These are phyloP conservation scores for Leavenworthia alabamica DNA, from an alignment of 345 rosid genomes.

Conservation along the genomic window DNA sequence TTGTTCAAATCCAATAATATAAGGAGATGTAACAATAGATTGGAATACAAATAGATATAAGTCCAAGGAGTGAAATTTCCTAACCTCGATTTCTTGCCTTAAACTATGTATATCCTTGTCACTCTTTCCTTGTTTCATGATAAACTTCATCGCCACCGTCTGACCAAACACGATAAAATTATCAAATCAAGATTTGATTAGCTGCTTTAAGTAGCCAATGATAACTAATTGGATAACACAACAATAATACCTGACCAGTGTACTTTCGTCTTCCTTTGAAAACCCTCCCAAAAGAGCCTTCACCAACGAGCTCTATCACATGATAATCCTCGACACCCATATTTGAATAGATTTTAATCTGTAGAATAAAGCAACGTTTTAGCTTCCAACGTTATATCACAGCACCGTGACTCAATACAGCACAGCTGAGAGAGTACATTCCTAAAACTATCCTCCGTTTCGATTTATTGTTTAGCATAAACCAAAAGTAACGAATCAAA, in stretches of 20 bases:
- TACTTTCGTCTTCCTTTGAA: constrained; percentile 82
- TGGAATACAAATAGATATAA: background rate
- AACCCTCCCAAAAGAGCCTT: constrained; percentile 95
- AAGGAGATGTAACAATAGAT: background rate
- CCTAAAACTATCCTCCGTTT: background rate
- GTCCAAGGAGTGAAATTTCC: background rate
- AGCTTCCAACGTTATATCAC: background rate
- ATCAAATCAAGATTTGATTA: background rate
- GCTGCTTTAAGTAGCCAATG: background rate
- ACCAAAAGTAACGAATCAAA: background rate
- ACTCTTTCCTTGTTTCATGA: constrained; percentile 88
- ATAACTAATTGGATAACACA: background rate
- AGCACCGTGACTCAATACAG: background rate
- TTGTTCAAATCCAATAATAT: background rate
- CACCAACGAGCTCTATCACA: constrained; percentile 93
- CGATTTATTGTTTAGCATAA: background rate
- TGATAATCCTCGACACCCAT: constrained; percentile 92
- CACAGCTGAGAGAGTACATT: background rate
- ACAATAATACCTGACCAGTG: constrained; percentile 78
- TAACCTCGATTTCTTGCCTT: constrained; percentile 95
- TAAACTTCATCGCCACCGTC: constrained; percentile 98
- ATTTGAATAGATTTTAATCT: constrained; percentile 1
- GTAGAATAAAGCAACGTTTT: background rate
- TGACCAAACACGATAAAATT: constrained; percentile 16
- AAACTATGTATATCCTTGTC: constrained; percentile 85